Evolutionary conservation across 257 asterid genomes (phyloP).

Genomic region (Orobanche coerulescens): DNA sequence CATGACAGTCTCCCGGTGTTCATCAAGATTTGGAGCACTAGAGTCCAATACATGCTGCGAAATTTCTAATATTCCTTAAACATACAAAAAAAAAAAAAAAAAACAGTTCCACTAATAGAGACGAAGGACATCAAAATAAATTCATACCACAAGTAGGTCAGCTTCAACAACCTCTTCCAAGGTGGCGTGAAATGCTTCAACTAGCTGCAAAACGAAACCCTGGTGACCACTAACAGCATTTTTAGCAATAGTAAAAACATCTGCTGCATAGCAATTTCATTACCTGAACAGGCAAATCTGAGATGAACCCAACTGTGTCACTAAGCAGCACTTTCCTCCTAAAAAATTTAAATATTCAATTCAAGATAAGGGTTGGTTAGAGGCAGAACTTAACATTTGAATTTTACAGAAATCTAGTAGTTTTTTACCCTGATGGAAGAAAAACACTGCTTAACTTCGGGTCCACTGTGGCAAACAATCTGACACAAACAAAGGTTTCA

Average conservation of each 20-base stretch:
- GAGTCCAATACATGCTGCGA: slow-evolving; percentile 95
- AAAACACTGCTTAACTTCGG: slow-evolving; percentile 75
- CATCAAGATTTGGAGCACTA: slow-evolving; percentile 65
- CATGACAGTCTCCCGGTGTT: slow-evolving; percentile 70
- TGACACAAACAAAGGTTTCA: slow-evolving; percentile 30
- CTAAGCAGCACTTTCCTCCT: slow-evolving; percentile 93
- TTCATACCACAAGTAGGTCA: slow-evolving; percentile 90
- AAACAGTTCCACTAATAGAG: neutral
- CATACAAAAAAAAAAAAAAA: neutral
- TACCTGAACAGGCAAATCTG: slow-evolving; percentile 96
- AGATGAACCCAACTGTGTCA: slow-evolving; percentile 95
- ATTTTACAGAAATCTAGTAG: slow-evolving; percentile 1
- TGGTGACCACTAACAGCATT: slow-evolving; percentile 14
- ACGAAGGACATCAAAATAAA: neutral
- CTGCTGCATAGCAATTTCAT: slow-evolving; percentile 6
- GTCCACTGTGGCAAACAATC: slow-evolving; percentile 96
- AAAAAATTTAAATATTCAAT: slow-evolving; percentile 24
- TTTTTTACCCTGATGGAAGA: slow-evolving; percentile 86
- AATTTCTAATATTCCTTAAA: neutral
- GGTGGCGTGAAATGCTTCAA: slow-evolving; percentile 95
- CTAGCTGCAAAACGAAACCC: slow-evolving; percentile 49
- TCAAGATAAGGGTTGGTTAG: neutral
- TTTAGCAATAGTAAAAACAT: slow-evolving; percentile 14
- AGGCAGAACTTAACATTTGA: slow-evolving; percentile 18
- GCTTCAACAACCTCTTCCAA: slow-evolving; percentile 97